A percentile compares a stretch with the other conserved stretches of the same genome.
Evolutionary conservation across 352 stramenopile species (phyloP).

Genomic region (Globisporangium ultimum): DNA sequence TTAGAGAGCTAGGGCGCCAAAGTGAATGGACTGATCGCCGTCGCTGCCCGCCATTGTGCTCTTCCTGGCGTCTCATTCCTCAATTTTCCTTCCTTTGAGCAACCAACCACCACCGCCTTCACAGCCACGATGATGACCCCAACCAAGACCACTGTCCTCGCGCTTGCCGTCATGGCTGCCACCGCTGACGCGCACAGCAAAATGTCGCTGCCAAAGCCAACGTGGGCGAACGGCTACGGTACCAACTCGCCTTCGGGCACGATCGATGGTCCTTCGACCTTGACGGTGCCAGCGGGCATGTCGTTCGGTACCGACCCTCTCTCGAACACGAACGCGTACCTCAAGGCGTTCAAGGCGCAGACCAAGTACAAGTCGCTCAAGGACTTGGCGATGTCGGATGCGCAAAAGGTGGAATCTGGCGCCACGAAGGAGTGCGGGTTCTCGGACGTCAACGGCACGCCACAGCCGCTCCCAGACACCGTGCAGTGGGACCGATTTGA

Average conservation of each 20-base stretch:
- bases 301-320: slow-evolving; percentile 28
- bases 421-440: slow-evolving; percentile 38
- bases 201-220: slow-evolving; percentile 38
- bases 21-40: too few relatives aligned
- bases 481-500: slow-evolving; percentile 41
- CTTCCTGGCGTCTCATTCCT: too few relatives aligned
- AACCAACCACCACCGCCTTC: background rate
- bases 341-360: slow-evolving; percentile 19
- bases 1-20: too few relatives aligned
- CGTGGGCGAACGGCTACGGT: slow-evolving; percentile 28
- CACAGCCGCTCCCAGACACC: slow-evolving; percentile 27
- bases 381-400: slow-evolving; percentile 36
- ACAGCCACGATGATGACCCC: slow-evolving; percentile 24
- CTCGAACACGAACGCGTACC: slow-evolving; percentile 24
- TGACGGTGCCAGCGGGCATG: slow-evolving; percentile 38
- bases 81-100: too few relatives aligned
- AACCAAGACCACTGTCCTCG: slow-evolving; percentile 23
- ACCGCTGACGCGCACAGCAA: slow-evolving; percentile 38
- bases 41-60: too few relatives aligned
- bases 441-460: slow-evolving; percentile 27
- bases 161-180: slow-evolving; percentile 15
- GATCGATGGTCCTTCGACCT: slow-evolving; percentile 30
- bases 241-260: slow-evolving; percentile 38
- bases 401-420: slow-evolving; percentile 25
- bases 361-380: slow-evolving; percentile 44